Base-by-base conservation (phyloP, 495 filamentous ascomycete species). In the Filosporella fistucella region DNA sequence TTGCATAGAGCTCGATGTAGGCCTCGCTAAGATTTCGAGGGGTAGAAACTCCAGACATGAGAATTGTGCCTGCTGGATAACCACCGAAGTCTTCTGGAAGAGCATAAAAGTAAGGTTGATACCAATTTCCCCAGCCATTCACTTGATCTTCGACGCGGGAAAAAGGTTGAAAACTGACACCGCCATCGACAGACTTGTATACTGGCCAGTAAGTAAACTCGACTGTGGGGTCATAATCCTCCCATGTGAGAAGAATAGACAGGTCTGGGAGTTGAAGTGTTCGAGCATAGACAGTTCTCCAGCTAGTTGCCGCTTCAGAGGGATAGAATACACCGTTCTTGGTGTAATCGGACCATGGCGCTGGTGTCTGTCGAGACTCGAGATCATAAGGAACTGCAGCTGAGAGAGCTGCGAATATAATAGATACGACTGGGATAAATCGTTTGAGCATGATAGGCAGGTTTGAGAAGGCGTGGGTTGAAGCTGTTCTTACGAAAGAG, bases 1-100 rank as follows among this genome's bases (percentile, higher is more conserved):
- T 76, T 12, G 74, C 81, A 54, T 86, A 86, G 2, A 88, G 55
- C 50, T 85, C 82, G 50, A 88, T 81, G 42, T 84, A 66, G 0
- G 82, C 85, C 18, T 58, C 59, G 21, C 70, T 74, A 26, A 84
- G 71, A 58, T 84, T 70, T 11, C 70, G 71, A 0, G 78, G 77
- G 47, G 81, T 78, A 35, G 71, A 75, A 45, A 75, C 82, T 3
- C 81, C 82, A 1, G 14, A 12, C 3, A 79, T 56, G n/a, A 88
- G 64, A 14, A 88, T 52, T 0, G 80, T 84, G 3, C 84, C 84
- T 0, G 71, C 66, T 14, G 65, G 51, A 52, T 74, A 85, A 13
- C 63, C 63, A 6, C 75, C 84, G 23, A 88, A 59, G 4, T 58
- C 49, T 52, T 75, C 63, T 0, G 74, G 70, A 4, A 86, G 68